Percentiles rank a stretch among this genome's conserved stretches.
phyloP scores from a whole-genome alignment of 441 rosid genomes.

The Arabidopsis hybrid region DNA sequence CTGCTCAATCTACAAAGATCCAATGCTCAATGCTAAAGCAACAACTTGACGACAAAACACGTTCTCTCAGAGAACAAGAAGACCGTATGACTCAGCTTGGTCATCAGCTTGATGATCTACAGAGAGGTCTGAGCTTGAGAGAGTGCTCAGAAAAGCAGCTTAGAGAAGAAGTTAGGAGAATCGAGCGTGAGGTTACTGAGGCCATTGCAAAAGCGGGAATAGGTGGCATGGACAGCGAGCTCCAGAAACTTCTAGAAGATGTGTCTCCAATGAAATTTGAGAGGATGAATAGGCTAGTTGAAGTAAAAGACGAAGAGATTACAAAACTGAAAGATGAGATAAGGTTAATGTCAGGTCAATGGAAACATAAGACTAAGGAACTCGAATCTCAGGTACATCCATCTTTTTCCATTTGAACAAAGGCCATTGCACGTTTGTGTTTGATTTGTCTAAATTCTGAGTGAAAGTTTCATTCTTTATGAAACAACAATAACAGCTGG shows the following conservation, averaged over 20 bases:
- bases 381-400: slow-evolving; percentile 77
- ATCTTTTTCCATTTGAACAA: background rate
- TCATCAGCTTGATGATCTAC: slow-evolving; percentile 68
- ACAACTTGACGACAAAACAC: slow-evolving; percentile 74
- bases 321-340: slow-evolving; percentile 74
- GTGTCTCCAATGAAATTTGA: slow-evolving; percentile 72
- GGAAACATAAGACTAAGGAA: slow-evolving; percentile 84
- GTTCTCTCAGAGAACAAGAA: slow-evolving; percentile 76
- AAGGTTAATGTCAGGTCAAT: slow-evolving; percentile 75
- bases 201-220: slow-evolving; percentile 62
- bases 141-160: slow-evolving; percentile 80
- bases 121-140: slow-evolving; percentile 72
- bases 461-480: background rate
- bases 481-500: slow-evolving; percentile 55
- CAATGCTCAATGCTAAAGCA: slow-evolving; percentile 65
- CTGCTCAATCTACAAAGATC: slow-evolving; percentile 70
- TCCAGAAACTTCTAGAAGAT: slow-evolving; percentile 65
- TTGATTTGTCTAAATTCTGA: background rate
- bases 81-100: slow-evolving; percentile 69
- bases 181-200: slow-evolving; percentile 73
- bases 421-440: background rate
- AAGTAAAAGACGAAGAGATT: slow-evolving; percentile 73
- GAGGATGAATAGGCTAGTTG: slow-evolving; percentile 59
- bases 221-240: slow-evolving; percentile 53
- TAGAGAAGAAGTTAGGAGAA: slow-evolving; percentile 71